These are phyloP conservation scores for Metschnikowia borealis DNA, from an alignment of 805 yeast species.

Conservation along the genomic window DNA sequence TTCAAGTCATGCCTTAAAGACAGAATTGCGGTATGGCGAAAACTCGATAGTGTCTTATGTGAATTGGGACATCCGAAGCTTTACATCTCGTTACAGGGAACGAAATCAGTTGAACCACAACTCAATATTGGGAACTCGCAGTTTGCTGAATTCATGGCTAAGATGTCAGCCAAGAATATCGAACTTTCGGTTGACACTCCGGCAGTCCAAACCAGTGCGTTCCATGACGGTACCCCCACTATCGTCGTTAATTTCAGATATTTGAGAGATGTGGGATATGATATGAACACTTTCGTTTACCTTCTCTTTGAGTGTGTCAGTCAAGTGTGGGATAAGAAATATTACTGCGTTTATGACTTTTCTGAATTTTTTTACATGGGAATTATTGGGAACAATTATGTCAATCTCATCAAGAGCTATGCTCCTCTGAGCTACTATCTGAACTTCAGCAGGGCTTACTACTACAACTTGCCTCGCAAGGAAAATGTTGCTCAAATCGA, in stretches of 20 bases:
- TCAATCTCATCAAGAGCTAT: conserved; percentile 36
- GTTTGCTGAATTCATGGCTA: conserved; percentile 70
- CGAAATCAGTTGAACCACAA: conserved; percentile 41
- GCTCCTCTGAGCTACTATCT: conserved; percentile 49
- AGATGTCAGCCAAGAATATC: conserved; percentile 53
- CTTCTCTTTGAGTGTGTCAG: conserved; percentile 60
- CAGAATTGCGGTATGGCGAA: conserved; percentile 27
- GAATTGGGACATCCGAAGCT: conserved; percentile 58
- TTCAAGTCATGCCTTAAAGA: conserved; percentile 17
- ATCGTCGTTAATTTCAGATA: conserved; percentile 48
- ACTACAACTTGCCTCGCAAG: conserved; percentile 43
- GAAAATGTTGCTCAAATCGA: conserved; percentile 21
- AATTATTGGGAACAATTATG: conserved; percentile 26
- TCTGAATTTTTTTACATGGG: conserved; percentile 48
- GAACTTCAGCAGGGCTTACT: conserved; percentile 53
- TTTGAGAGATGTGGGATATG: conserved; percentile 33
- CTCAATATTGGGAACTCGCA: conserved; percentile 47
- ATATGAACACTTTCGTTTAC: conserved; percentile 51
- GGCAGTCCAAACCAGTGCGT: conserved; percentile 59
- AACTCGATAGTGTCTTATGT: conserved; percentile 46
- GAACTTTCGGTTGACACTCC: conserved; percentile 41
- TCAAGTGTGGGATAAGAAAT: conserved; percentile 69
- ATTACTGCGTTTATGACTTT: conserved; percentile 61
- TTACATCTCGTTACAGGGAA: conserved; percentile 52
- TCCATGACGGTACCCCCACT: conserved; percentile 70